Base-by-base conservation (phyloP, 106 monocot species). In the Acorus gramineus region DNA sequence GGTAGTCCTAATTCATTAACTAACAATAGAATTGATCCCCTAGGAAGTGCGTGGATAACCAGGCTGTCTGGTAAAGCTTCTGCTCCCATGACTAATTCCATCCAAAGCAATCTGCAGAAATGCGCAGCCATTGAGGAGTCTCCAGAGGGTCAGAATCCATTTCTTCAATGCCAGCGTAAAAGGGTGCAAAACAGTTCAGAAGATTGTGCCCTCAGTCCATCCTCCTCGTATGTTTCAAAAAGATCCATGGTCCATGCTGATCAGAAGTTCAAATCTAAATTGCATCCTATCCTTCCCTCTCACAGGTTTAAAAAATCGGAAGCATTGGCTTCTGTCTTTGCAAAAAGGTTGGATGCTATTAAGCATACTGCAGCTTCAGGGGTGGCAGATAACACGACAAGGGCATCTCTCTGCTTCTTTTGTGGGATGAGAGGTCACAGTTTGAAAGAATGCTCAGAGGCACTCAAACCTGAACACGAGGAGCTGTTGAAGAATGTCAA, bases 271-370 rank as follows among this genome's bases (percentile, higher is more conserved):
- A 78, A 68, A 52, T 71, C 71, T 44, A 84, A 75, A 42, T 47
- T 76, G 11, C 71, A 64, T 42, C 67, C 62, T 52, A 78, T 66
- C 49, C 7, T 68, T 54, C 66, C 91, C 42, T 84, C 81, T 9
- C 50, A 71, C 12, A 69, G 58, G 43, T 64, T 61, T 53, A 78
- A 69, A 53, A 84, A 66, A 48, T 69, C 77, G 53, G 71, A 74
- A 42, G 60, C 68, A 42, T 71, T 74, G 51, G 62, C 69, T 55
- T 80, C 87, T 57, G 50, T 74, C 46, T 92, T 82, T 71, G 74
- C 82, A 50, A 87, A 76, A 53, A 79, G 82, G 64, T 77, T 87
- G 47, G 85, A 80, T 66, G 67, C 81, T 49, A 65, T 79, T 52
- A 79, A 47, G 52, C 73, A 77, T 53, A 70, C 67, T 7, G 57